phyloP scores from a whole-genome alignment of 1,284 basidiomycete genomes.

The Grifola frondosa region DNA sequence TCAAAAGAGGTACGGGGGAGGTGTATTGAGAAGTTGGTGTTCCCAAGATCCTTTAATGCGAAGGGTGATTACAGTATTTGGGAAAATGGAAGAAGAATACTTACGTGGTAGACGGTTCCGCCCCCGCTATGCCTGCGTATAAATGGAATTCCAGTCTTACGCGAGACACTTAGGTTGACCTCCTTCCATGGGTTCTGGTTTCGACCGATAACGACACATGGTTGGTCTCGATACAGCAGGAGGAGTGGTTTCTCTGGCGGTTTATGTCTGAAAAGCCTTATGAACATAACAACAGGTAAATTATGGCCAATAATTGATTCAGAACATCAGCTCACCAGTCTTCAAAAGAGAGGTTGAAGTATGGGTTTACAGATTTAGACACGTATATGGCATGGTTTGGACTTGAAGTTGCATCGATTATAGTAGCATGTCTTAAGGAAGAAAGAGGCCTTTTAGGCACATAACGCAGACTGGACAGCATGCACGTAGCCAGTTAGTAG shows the following conservation, averaged over 20 bases:
- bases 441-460: too few relatives aligned
- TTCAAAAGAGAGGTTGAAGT: conserved; percentile 92
- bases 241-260: conserved; percentile 69
- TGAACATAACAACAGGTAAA: conserved; percentile 2
- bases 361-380: conserved; percentile 82
- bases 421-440: conserved; percentile 1
- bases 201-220: conserved; percentile 92
- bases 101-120: conserved; percentile 96
- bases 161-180: conserved; percentile 69
- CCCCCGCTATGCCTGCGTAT: conserved; percentile 91
- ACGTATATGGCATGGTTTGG: conserved; percentile 69
- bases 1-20: conserved; percentile 82
- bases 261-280: conserved; percentile 84
- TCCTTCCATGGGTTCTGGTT: conserved; percentile 99
- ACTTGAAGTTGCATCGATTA: background rate
- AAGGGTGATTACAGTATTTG: background rate
- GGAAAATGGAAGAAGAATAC: conserved; percentile 30
- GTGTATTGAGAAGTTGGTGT: conserved; percentile 97
- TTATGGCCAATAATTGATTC: conserved; percentile 24
- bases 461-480: too few relatives aligned
- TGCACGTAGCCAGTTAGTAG: too few relatives aligned
- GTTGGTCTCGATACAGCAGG: conserved; percentile 85
- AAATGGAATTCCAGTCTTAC: conserved; percentile 64
- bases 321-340: too few relatives aligned
- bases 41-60: conserved; percentile 83